A percentile compares a stretch with the other conserved stretches of the same genome.
phyloP scores from a whole-genome alignment of 1,284 basidiomycete species.

The Boletus smithii region DNA sequence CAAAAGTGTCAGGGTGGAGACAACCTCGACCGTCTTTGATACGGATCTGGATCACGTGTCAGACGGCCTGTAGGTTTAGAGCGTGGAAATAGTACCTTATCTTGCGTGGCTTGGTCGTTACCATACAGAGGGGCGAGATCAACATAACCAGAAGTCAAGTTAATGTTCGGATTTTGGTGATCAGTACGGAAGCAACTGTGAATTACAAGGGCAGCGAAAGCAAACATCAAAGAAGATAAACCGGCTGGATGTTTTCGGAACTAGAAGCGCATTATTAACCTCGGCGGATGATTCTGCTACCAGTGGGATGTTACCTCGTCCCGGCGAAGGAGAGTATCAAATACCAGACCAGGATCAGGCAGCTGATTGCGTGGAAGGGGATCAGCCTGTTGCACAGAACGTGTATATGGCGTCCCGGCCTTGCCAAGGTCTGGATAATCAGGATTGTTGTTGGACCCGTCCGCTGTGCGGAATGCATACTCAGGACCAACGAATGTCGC shows the following conservation, averaged over 20 bases:
- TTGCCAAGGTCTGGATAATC: constrained; percentile 68
- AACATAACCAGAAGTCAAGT: constrained; percentile 85
- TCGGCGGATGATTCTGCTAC: background rate
- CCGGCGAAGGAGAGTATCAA: constrained; percentile 52
- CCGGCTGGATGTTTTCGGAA: constrained; percentile 77
- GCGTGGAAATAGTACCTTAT: constrained; percentile 41
- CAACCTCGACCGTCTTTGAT: constrained; percentile 61
- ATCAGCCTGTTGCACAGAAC: constrained; percentile 71
- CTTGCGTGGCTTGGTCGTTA: constrained; percentile 57
- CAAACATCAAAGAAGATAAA: constrained; percentile 75
- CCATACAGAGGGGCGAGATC: constrained; percentile 83
- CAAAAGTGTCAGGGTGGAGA: constrained; percentile 69
- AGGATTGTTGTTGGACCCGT: constrained; percentile 75
- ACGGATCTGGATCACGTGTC: constrained; percentile 35
- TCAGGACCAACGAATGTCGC: constrained; percentile 59
- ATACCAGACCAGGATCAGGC: constrained; percentile 75
- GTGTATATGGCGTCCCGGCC: constrained; percentile 71
- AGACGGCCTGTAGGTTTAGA: background rate
- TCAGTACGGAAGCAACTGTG: constrained; percentile 78
- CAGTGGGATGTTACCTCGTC: constrained; percentile 27
- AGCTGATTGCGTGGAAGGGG: constrained; percentile 63
- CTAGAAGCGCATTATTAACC: constrained; percentile 34
- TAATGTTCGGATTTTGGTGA: constrained; percentile 63
- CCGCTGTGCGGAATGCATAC: constrained; percentile 65
- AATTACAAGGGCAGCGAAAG: constrained; percentile 79